phyloP scores from a whole-genome alignment of 129 eudicot species.

The Pittosporum tobira region DNA sequence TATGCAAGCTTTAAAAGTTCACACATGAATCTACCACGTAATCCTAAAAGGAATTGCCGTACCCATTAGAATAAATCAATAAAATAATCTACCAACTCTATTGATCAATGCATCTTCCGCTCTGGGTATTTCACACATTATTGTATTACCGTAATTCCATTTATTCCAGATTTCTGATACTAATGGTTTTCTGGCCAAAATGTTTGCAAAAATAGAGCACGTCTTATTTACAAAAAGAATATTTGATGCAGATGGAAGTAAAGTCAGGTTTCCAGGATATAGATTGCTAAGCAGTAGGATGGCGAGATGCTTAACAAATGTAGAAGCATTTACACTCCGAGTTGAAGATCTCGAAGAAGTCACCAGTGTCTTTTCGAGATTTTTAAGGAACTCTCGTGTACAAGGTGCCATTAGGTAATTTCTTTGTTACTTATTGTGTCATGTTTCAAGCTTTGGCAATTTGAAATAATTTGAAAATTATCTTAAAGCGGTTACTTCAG shows the following conservation, averaged over 20 bases:
- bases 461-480: neutral
- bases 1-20: no score
- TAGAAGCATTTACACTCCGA: conserved; percentile 63
- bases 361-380: conserved; percentile 52
- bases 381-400: conserved; percentile 55
- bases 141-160: neutral
- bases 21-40: neutral
- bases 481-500: neutral
- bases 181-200: no score
- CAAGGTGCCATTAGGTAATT: conserved; percentile 69
- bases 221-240: no score
- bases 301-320: conserved; percentile 58
- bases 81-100: no score
- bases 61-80: no score
- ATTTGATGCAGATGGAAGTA: conserved; percentile 40
- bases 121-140: no score
- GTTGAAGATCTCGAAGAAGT: conserved; percentile 79
- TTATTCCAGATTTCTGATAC: neutral
- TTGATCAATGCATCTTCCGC: neutral
- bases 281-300: conserved; percentile 50
- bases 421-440: neutral
- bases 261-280: conserved; percentile 31
- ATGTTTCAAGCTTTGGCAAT: neutral
- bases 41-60: no score
- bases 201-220: no score